Evolutionary conservation across 441 rosid species (phyloP).

Genomic region (Sinapis alba): DNA sequence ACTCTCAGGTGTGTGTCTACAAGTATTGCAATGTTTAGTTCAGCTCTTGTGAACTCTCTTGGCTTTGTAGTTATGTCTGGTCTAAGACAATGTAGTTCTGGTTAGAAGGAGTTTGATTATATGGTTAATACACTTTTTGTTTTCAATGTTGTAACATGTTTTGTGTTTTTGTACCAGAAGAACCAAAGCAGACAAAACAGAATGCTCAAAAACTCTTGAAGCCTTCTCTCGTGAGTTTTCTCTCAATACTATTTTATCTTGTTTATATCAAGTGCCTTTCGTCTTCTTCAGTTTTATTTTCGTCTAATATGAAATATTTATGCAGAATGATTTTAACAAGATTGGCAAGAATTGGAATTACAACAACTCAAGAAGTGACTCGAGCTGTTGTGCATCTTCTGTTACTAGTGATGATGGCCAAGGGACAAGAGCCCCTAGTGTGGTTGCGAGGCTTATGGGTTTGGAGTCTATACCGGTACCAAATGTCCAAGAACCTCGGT

Average conservation of each 20-base stretch:
- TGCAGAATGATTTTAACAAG: conserved; percentile 59
- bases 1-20: conserved; percentile 47
- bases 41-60: not conserved
- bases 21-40: not conserved
- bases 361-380: not conserved
- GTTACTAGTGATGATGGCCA: conserved; percentile 69
- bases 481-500: conserved; percentile 48
- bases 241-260: conserved; percentile 9
- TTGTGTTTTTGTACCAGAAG: conserved; percentile 39
- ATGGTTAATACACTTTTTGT: not conserved
- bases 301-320: conserved; percentile 37
- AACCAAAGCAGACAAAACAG: conserved; percentile 50
- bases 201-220: conserved; percentile 40
- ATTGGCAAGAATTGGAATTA: conserved; percentile 13
- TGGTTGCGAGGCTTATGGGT: conserved; percentile 99
- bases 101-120: conserved; percentile 1
- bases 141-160: not conserved
- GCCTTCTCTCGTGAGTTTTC: conserved; percentile 53
- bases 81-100: conserved; percentile 4
- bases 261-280: conserved; percentile 12
- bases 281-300: conserved; percentile 26
- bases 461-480: conserved; percentile 79
- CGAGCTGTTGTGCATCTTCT: conserved; percentile 64
- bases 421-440: conserved; percentile 81
- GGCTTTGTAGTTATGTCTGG: conserved; percentile 3